Base-by-base conservation (phyloP, 2,329 filamentous ascomycete species). In the Fusarium secorum region DNA sequence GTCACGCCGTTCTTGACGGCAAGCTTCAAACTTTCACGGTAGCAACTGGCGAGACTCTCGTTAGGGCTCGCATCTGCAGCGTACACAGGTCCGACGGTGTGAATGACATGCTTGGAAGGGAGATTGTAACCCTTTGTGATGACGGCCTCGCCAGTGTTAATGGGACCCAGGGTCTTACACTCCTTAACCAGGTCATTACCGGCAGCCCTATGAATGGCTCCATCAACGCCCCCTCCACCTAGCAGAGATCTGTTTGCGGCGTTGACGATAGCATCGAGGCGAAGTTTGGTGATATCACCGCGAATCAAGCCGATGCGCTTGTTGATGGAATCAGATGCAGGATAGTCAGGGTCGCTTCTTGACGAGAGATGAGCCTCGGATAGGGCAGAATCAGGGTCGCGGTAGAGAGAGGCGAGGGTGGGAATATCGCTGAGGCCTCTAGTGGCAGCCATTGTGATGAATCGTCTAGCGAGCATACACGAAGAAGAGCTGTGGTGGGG, bases 181-280 rank as follows among this genome's bases (percentile, higher is more conserved):
- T 96, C 95, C 13, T 83, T 77, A 24, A 90, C 71, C 1, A 98
- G 87, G 0, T 80, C 80, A 0, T 83, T 87, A 0, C 96, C 96
- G 2, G 96, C 95, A 42, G 91, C 94, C 33, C 86, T 81, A 79
- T 98, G 96, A 74, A 98, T 98, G 32, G 94, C 92, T 42, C 91
- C 92, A 77, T 95, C 92, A 20, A 98, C 94, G 38, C 96, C 96
- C n/a, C 94, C 94, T 57, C 96, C 96, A 59, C 95, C 94, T 1
- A 92, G 85, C 1, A 98, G 88, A 4, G 86, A 87, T 14, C 81
- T 82, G 80, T 98, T 98, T 46, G 96, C 95, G 2, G 96, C 95
- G 79, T 98, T 98, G 79, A 98, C 95, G 74, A 98, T 96, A 70
- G 92, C 91, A 77, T 94, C 93, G 48, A 94, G 86, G 35, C 86